A percentile compares a stretch with the other conserved stretches of the same genome.
phyloP scores from a whole-genome alignment of 2,329 filamentous ascomycete species.

The Zasmidium angulare region DNA sequence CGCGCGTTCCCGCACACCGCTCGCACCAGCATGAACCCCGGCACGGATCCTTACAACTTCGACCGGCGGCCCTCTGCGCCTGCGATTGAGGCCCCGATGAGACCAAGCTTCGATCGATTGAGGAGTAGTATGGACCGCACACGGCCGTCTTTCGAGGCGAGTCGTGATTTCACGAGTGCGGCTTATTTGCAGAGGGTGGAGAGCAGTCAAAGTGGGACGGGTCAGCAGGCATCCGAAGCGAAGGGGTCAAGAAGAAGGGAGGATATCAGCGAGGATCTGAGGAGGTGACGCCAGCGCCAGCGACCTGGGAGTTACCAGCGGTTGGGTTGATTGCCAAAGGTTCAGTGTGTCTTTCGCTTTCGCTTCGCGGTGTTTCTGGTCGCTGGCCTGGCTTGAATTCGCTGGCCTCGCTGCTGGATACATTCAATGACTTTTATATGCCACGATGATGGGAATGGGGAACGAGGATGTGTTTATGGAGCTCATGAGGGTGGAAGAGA shows the following conservation, averaged over 20 bases:
- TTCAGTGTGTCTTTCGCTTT: background rate
- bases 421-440: too few relatives aligned
- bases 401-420: background rate
- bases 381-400: background rate
- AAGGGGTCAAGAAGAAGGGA: slow-evolving; percentile 10
- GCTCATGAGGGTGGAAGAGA: background rate
- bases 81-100: slow-evolving; percentile 66
- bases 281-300: slow-evolving; percentile 16
- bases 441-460: too few relatives aligned
- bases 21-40: slow-evolving; percentile 22
- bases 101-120: slow-evolving; percentile 86
- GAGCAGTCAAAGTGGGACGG: slow-evolving; percentile 30
- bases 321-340: background rate
- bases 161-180: slow-evolving; percentile 87
- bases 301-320: slow-evolving; percentile 8
- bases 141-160: slow-evolving; percentile 80
- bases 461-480: background rate
- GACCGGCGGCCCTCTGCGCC: slow-evolving; percentile 47
- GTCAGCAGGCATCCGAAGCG: background rate
- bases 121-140: slow-evolving; percentile 84
- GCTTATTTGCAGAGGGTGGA: slow-evolving; percentile 82
- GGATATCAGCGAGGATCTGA: slow-evolving; percentile 17
- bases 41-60: slow-evolving; percentile 5
- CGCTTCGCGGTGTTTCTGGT: background rate
- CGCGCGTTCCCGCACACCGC: slow-evolving; percentile 39